Percentiles rank a stretch among this genome's conserved stretches.
Evolutionary conservation across 2,329 filamentous ascomycete genomes (phyloP).

Genomic region (Diplodia intermedia): DNA sequence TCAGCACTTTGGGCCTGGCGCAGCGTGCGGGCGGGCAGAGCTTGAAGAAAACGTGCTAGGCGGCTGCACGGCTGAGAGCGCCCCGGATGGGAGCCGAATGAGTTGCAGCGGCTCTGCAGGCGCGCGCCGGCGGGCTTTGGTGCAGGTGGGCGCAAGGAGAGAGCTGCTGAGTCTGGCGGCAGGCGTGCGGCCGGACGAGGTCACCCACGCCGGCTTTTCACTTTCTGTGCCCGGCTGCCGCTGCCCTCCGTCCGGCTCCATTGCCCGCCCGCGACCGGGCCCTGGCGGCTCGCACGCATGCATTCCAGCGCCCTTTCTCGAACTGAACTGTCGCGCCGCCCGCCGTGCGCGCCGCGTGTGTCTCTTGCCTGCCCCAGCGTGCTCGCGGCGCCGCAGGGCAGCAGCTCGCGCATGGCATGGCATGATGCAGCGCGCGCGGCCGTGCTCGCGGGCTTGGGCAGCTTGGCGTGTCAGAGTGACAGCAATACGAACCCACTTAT

Average conservation of each 20-base stretch:
- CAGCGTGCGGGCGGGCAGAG: conserved; percentile 16
- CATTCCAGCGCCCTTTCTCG: conserved; percentile 17
- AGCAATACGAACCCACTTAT: conserved; percentile 33
- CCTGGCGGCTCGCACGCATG: conserved; percentile 18
- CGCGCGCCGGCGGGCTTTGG: conserved; percentile 4
- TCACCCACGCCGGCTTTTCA: neutral
- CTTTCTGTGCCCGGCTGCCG: conserved; percentile 7
- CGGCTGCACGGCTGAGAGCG: conserved; percentile 7
- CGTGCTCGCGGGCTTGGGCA: conserved; percentile 26
- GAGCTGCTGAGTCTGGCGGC: conserved; percentile 8
- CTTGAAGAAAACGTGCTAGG: conserved; percentile 31
- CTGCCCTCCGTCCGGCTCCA: neutral
- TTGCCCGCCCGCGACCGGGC: conserved; percentile 8
- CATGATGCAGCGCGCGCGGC: conserved; percentile 30
- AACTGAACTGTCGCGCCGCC: conserved; percentile 6
- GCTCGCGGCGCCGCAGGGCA: conserved; percentile 10
- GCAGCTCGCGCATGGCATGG: conserved; percentile 26
- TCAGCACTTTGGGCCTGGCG: conserved; percentile 24
- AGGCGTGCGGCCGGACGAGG: conserved; percentile 13
- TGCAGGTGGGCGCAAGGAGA: conserved; percentile 14
- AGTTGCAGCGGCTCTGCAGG: conserved; percentile 26
- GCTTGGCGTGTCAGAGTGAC: conserved; percentile 29
- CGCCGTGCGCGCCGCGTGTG: conserved; percentile 1
- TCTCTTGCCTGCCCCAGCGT: conserved; percentile 1
- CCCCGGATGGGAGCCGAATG: conserved; percentile 11